Conservation (phyloP, 2,329 filamentous ascomycete genomes). For the Pseudogymnoascus sp. region DNA sequence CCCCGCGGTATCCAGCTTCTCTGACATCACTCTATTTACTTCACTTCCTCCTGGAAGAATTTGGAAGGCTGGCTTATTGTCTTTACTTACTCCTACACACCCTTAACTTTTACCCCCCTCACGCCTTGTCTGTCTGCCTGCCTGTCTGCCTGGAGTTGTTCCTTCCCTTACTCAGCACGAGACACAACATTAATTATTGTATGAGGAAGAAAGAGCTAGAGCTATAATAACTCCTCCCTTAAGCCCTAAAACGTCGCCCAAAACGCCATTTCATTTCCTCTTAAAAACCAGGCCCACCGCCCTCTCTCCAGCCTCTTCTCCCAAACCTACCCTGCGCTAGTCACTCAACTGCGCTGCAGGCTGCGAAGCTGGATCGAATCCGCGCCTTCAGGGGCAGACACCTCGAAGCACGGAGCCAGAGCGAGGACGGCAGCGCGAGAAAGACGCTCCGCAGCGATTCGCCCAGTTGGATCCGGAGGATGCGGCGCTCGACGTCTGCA, state of each 20-base stretch:
- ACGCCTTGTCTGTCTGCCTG: neutral
- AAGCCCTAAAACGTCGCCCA: neutral
- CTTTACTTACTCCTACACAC: neutral
- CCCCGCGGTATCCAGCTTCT: neutral
- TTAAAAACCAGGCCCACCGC: neutral
- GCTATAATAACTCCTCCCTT: slow-evolving; percentile 1
- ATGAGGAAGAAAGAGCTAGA: neutral
- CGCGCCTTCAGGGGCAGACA: slow-evolving; percentile 25
- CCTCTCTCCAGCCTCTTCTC: neutral
- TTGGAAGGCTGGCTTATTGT: neutral
- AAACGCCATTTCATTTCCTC: neutral
- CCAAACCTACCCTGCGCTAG: neutral
- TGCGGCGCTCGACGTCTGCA: slow-evolving; percentile 20
- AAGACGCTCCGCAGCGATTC: slow-evolving; percentile 16
- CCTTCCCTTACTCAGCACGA: neutral
- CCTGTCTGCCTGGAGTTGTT: neutral
- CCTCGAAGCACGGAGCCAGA: slow-evolving; percentile 10
- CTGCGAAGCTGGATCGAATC: slow-evolving; percentile 24
- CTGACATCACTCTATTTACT: slow-evolving; percentile 4
- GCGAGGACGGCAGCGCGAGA: neutral
- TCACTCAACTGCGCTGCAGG: neutral
- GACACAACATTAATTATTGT: neutral
- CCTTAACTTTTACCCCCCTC: neutral
- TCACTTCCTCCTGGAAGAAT: neutral
- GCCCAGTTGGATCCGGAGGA: slow-evolving; percentile 24